These are phyloP conservation scores for Saturnispora besseyi DNA, from an alignment of 805 yeast species.

Conservation along the genomic window DNA sequence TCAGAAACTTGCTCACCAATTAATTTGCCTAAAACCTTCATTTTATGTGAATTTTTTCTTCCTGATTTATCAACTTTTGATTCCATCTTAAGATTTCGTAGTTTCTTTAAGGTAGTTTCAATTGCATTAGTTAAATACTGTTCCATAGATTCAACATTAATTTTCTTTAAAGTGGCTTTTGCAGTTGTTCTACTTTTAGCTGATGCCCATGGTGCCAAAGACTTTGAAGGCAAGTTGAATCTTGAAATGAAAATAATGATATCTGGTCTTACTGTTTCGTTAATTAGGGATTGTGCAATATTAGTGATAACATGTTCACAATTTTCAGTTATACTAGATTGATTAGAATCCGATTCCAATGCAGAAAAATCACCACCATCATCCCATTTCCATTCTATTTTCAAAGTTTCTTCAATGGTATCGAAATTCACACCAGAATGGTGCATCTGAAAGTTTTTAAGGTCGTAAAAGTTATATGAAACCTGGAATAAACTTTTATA, in stretches of 20 bases:
- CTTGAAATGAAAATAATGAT: background rate
- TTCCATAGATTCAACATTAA: background rate
- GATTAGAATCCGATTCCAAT: background rate
- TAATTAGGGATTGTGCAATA: background rate
- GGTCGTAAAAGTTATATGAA: no score
- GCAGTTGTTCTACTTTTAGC: background rate
- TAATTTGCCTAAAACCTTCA: constrained; percentile 11
- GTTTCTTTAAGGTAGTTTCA: background rate
- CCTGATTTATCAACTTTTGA: constrained; percentile 6
- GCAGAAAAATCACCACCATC: background rate
- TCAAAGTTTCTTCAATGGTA: background rate
- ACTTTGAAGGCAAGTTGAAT: background rate
- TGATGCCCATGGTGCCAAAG: constrained; percentile 7
- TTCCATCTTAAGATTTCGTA: background rate
- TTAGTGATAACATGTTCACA: background rate
- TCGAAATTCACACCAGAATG: background rate
- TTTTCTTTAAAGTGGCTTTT: background rate
- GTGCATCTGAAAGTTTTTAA: background rate
- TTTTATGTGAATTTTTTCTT: background rate
- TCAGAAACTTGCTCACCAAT: constrained; percentile 11
- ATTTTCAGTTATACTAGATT: background rate
- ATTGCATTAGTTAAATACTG: background rate
- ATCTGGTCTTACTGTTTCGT: no score
- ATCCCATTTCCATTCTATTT: background rate
- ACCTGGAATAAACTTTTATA: background rate